Base-by-base conservation (phyloP, 2,329 filamentous ascomycete species). In the Talaromyces sp. region DNA sequence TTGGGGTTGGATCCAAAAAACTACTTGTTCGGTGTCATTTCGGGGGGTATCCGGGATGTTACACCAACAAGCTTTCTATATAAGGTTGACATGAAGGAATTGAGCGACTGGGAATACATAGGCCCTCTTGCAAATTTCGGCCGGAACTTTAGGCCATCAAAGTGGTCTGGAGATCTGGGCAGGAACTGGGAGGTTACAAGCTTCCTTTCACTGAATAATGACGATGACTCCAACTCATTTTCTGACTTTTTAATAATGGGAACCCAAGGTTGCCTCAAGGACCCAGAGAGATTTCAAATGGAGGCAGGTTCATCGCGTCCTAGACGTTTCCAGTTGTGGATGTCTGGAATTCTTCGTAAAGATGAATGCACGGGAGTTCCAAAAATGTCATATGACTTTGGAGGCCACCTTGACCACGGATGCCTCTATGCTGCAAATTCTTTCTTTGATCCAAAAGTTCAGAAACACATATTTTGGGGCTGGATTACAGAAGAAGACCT, bases 391-490 rank as follows among this genome's bases (percentile, higher is more conserved):
- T 48, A 52, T 27, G 32, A 11, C 13, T 47, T 35, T 29, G 49
- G 43, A 27, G 50, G 50, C 2, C 33, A 51, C 16, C 27, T 55
- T n/a, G 52, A 55, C 19, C 44, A 48, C 20, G 52, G 52, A 2
- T 55, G 43, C 17, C 17, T 55, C 10, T 55, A 55, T 45, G 52
- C 52, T 2, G 52, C 52, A 6, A 55, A 51, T 27, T 55, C 52
- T 33, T 55, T 51, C 44, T 55, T 51, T 29, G 52, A 55, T 14
- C 37, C 48, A 8, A n/a, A 24, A 39, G 44, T 5, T 27, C 17
- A 51, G 24, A 48, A 44, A 40, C 37, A 55, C 3, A 17, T 48
- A 27, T 22, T 51, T 3, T 51, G 44, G 37, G 48, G 47, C 9
- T 51, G 52, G 52, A 48, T 55, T 17, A 44, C 52, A 1, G 52